Evolutionary conservation across 2,329 filamentous ascomycete species (phyloP), one percentile per base, ranked within the genome.

Genomic region (Thermoascus crustaceus): DNA sequence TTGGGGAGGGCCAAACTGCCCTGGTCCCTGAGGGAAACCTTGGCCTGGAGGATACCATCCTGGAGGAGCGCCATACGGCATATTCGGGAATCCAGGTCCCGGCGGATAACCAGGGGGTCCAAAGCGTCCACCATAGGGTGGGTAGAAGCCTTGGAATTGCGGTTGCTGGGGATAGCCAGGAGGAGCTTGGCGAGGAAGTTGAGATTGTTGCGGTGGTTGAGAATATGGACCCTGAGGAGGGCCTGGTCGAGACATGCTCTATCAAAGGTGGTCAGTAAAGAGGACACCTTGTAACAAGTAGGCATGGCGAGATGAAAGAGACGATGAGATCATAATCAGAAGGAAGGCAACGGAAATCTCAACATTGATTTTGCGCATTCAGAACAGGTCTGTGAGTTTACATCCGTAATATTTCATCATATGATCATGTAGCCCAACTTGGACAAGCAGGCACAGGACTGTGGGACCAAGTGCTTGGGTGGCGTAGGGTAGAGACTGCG

Each of bases 261-360:
- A 42, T 48, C 46, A 30, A 18, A 5, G 36, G 38, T 25, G 39
- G 43, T 38, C 25, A 39, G 25, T 32, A 35, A 29, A 13, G 8
- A 32, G 27, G 14, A 38, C 19, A 14, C n/a, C 22, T 34, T 29
- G 13, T 34, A 26, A 14, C 19, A 42, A 7, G 16, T 42, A 17
- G 34, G 30, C 14, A 36, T 38, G 20, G 35, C 20, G 14, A 34
- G 9, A 32, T 30, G 46, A 32, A 44, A 37, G 32, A n/a, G n/a
- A n/a, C n/a, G n/a, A n/a, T n/a, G 37, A 49, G 50, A 49, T 59
- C 50, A 35, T 56, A n/a, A 79, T 94, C 87, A 95, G 87, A 94
- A 95, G 88, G 88, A 95, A 95, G 88, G 87, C 88, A 95, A 94
- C 88, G 87, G 88, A 94, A 83, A 81, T 78, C 68, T 94, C 88